These are phyloP conservation scores for Protomyces gravidus DNA, from an alignment of 1,139 yeast genomes.

Conservation along the genomic window DNA sequence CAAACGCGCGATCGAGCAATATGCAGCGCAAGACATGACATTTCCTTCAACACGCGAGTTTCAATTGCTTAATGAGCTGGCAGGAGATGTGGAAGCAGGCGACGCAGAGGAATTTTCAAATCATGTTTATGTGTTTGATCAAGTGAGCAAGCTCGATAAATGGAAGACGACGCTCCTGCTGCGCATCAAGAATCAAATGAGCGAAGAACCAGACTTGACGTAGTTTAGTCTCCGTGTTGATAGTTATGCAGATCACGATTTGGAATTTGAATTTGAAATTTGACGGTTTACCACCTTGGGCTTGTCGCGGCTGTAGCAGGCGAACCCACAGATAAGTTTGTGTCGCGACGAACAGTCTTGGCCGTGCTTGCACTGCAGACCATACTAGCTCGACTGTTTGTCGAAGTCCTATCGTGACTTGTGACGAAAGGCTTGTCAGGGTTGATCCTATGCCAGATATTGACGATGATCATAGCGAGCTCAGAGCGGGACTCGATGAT, in stretches of 20 bases:
- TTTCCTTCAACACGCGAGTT: constrained; percentile 77
- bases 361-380: too few relatives aligned
- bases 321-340: too few relatives aligned
- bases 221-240: too few relatives aligned
- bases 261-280: too few relatives aligned
- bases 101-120: constrained; percentile 74
- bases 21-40: constrained; percentile 66
- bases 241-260: too few relatives aligned
- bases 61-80: constrained; percentile 49
- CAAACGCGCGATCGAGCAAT: constrained; percentile 61
- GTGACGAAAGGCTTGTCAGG: too few relatives aligned
- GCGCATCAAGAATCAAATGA: constrained; percentile 71
- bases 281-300: too few relatives aligned
- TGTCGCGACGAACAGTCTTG: too few relatives aligned
- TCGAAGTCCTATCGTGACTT: too few relatives aligned
- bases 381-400: too few relatives aligned
- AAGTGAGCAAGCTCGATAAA: constrained; percentile 81
- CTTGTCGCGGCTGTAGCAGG: too few relatives aligned
- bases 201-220: constrained; percentile 62
- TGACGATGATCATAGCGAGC: neutral
- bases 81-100: constrained; percentile 70
- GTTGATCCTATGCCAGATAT: neutral
- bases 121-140: constrained; percentile 77
- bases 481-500: neutral
- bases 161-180: constrained; percentile 85